A percentile compares a stretch with the other conserved stretches of the same genome.
phyloP scores from a whole-genome alignment of 177 flowering plant genomes.

The Vitis hybrid region DNA sequence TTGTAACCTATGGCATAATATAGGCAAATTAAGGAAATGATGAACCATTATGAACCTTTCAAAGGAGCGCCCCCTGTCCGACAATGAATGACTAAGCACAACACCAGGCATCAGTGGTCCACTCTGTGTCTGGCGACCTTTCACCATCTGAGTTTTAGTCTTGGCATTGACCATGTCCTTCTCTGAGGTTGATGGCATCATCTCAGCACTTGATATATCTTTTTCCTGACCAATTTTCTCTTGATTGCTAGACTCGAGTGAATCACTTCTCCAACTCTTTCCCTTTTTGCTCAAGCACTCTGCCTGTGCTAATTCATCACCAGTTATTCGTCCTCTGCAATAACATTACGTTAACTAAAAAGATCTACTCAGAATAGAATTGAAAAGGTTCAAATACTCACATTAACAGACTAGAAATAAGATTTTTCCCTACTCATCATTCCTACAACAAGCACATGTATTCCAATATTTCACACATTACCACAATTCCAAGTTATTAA shows the following conservation, averaged over 20 bases:
- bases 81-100: constrained; percentile 51
- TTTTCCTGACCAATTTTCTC: constrained; percentile 36
- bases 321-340: constrained; percentile 32
- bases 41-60: constrained; percentile 57
- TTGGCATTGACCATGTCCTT: constrained; percentile 41
- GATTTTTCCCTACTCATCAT: too few species aligned
- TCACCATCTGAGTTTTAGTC: constrained; percentile 39
- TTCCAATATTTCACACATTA: too few species aligned
- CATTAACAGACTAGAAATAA: too few species aligned
- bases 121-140: constrained; percentile 64
- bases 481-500: too few species aligned
- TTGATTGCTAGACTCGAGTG: constrained; percentile 23
- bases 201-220: constrained; percentile 43
- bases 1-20: neutral
- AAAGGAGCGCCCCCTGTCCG: constrained; percentile 50
- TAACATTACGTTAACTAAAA: constrained; percentile 1
- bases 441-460: too few species aligned
- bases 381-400: too few species aligned
- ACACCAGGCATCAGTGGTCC: constrained; percentile 71
- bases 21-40: constrained; percentile 1
- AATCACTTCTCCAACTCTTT: constrained; percentile 30
- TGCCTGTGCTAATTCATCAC: constrained; percentile 26
- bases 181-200: constrained; percentile 37
- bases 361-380: neutral
- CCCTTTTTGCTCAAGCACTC: constrained; percentile 30